Evolutionary conservation across 352 stramenopile species (phyloP), one percentile per base, ranked within the genome.

Genomic region (Globisporangium nunn): DNA sequence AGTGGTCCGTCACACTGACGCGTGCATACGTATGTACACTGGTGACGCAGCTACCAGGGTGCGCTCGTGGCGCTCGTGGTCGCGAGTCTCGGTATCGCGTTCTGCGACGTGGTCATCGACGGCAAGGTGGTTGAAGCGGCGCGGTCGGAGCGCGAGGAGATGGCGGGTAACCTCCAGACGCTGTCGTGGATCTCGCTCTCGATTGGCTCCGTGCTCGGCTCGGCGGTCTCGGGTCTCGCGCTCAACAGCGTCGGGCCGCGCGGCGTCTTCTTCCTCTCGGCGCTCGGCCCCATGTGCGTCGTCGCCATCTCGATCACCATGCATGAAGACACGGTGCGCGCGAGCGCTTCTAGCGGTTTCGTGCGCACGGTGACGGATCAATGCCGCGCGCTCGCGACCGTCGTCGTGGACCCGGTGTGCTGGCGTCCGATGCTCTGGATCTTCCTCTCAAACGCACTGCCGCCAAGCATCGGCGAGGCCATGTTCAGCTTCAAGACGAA

Each of bases 401-500:
- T 89, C 12, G 72, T 89, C 11, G 70, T 88, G 41, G 76, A 87
- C 60, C 81, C 81, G 1, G 77, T 89, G 37, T 88, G 79, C 60
- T 92, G 81, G 81, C 77, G 79, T 8, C 79, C 79, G 7, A 81
- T 88, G 75, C 64, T 87, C 15, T 92, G 80, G 78, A 87, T 92
- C 58, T 89, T 92, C 59, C 61, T 92, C 33, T 92, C 81, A 5
- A 90, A 88, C 41, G 78, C 77, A 3, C 54, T 92, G 23, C 76
- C 79, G 15, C 77, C 78, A 7, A 90, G 78, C 51, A 66, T 90
- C n/a, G 71, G 73, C 15, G 77, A 92, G 51, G 81, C 78, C 63
- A 89, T 88, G 77, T 92, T 91, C 73, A 88, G 72, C 67, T 92
- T 92, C 66, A 88, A 87, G 64, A 92, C 81, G 5, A 69, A 66